Conservation (phyloP, 257 asterid genomes). For the Solanum sitiens region DNA sequence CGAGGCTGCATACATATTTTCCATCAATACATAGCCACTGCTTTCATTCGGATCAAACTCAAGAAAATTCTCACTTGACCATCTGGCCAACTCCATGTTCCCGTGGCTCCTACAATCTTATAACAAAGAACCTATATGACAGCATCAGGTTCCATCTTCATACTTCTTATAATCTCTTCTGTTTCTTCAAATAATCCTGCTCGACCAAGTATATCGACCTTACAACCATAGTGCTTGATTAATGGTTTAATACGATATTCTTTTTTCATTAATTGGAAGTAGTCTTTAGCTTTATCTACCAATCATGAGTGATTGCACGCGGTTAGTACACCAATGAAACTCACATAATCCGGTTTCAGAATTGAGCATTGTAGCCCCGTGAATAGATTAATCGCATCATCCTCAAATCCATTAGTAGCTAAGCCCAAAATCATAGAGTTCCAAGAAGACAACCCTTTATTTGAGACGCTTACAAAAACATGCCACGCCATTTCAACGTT, state of each 20-base stretch:
- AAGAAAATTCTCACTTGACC: conserved; percentile 40
- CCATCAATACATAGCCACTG: conserved; percentile 44
- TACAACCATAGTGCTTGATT: conserved; percentile 54
- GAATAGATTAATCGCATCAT: conserved; percentile 36
- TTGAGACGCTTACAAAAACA: conserved; percentile 18
- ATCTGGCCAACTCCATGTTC: conserved; percentile 30
- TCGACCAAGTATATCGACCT: conserved; percentile 59
- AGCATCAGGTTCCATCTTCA: conserved; percentile 53
- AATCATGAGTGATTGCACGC: conserved; percentile 50
- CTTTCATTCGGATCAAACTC: conserved; percentile 34
- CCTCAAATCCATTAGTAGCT: conserved; percentile 45
- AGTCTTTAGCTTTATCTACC: conserved; percentile 37
- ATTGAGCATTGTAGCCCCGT: conserved; percentile 20
- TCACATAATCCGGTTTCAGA: conserved; percentile 42
- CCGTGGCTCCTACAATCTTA: conserved; percentile 28
- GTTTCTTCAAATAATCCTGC: conserved; percentile 62
- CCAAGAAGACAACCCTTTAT: conserved; percentile 54
- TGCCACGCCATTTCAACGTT: conserved; percentile 18
- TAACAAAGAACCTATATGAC: conserved; percentile 46
- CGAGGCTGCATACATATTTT: conserved; percentile 48
- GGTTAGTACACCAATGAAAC: conserved; percentile 33
- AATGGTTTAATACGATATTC: conserved; percentile 30
- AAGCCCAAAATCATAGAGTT: conserved; percentile 66
- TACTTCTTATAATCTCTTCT: conserved; percentile 25
- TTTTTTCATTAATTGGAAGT: conserved; percentile 30